Evolutionary conservation across 768 basidiomycete genomes (phyloP).

Genomic region (Jaapia argillacea): DNA sequence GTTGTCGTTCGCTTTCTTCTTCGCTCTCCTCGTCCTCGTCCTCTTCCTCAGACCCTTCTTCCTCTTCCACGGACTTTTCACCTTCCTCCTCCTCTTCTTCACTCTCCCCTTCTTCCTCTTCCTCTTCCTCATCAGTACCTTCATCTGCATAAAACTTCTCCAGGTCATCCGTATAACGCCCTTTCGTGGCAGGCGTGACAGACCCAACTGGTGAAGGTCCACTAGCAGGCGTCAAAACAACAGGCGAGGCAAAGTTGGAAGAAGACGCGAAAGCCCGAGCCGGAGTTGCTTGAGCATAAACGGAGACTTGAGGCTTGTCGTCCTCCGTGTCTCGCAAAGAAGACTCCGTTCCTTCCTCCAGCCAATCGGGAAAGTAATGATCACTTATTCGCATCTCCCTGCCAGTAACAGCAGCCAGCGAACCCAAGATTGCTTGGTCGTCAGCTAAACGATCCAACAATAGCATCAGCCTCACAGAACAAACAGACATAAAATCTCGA

Average conservation of each 20-base stretch:
- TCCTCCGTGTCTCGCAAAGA: slow-evolving; percentile 62
- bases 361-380: slow-evolving; percentile 70
- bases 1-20: not conserved
- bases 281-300: slow-evolving; percentile 24
- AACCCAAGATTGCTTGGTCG: slow-evolving; percentile 47
- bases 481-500: not conserved
- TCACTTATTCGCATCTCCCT: slow-evolving; percentile 45
- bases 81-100: slow-evolving; percentile 19
- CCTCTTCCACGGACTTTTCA: slow-evolving; percentile 7
- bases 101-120: slow-evolving; percentile 14
- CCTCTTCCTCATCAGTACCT: slow-evolving; percentile 23
- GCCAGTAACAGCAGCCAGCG: slow-evolving; percentile 52
- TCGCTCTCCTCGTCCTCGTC: not conserved
- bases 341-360: slow-evolving; percentile 76
- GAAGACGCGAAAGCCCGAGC: slow-evolving; percentile 14
- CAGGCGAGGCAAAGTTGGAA: slow-evolving; percentile 28
- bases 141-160: slow-evolving; percentile 62
- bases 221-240: slow-evolving; percentile 48
- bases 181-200: slow-evolving; percentile 23
- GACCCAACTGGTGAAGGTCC: slow-evolving; percentile 34
- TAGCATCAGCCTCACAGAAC: no score
- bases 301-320: slow-evolving; percentile 26
- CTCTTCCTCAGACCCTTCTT: not conserved
- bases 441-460: not conserved
- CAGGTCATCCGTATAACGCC: slow-evolving; percentile 52